Base-by-base conservation (phyloP, 2,329 filamentous ascomycete species). In the Fusarium sp. region DNA sequence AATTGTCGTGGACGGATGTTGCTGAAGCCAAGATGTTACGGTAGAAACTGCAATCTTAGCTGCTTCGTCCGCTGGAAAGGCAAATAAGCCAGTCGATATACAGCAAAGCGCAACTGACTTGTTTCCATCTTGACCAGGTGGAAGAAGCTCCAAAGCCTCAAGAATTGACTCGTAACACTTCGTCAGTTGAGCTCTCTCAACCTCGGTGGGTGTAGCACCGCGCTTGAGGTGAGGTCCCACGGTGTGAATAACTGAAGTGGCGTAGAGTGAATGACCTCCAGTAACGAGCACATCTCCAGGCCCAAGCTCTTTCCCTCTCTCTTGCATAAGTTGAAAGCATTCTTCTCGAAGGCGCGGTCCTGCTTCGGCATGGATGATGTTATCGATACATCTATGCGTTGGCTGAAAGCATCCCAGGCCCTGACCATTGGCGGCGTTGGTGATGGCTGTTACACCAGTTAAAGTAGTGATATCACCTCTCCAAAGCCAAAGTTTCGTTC, bases 401-500 rank as follows among this genome's bases (percentile, higher is more conserved):
- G 71, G 71, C 6, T 72, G 71, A 3, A 73, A 73, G 4, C 71
- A 74, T 3, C 71, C 71, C 0, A 73, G 40, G 2, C 66, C 64
- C 11, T 71, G 60, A 1, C 56, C 39, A 1, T 73, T 73, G 1
- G 71, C 71, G 1, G 71, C 71, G 2, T 73, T 74, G 1, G 67
- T 72, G 2, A 73, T 71, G 3, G 71, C 71, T 0, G 60, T 59
- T 2, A 74, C 35, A 1, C 36, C 50, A 0, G 58, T 51, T 0
- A 73, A 35, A 0, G 69, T 64, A 1, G 71, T 72, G 6, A 73
- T 72, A 11, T 73, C 71, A 3, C 71, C 71, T 54, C 46, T 63
- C 71, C 71, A 73, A 0, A 65, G 54, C 11, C 21, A 35, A 8
- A 73, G 7, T 0, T 49, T 63, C 1, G 52, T 63, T 5, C 31